These are phyloP conservation scores for Penium margaritaceum DNA, from an alignment of 139 green algal genomes.

Conservation along the genomic window DNA sequence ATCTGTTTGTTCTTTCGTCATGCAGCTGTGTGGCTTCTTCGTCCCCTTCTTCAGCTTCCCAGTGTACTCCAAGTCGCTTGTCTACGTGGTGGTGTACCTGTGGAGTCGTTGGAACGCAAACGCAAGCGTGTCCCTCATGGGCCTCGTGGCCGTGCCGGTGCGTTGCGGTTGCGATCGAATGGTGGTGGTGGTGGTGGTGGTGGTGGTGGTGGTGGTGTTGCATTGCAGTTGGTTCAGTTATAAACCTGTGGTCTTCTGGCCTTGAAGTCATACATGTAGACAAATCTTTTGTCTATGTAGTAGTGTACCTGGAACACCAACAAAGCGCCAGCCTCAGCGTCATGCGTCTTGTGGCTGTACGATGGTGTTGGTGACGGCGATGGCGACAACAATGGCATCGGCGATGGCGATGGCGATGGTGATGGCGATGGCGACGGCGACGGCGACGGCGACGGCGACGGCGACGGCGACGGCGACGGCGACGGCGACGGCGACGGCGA, in stretches of 20 bases:
- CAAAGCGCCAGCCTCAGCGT: no score
- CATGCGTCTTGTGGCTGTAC: no score
- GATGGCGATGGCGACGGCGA: conserved; percentile 18
- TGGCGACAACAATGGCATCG: conserved; percentile 7
- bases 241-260: neutral
- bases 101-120: conserved; percentile 58
- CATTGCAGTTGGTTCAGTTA: neutral
- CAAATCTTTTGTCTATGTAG: neutral
- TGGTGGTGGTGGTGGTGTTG: no score
- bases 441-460: conserved; percentile 15
- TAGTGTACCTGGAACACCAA: no score
- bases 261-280: neutral
- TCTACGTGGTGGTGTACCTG: conserved; percentile 61
- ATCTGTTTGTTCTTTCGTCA: no score
- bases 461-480: conserved; percentile 5
- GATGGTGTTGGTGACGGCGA: conserved; percentile 24
- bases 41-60: no score
- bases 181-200: no score
- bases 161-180: no score
- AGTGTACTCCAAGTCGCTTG: no score
- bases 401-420: conserved; percentile 15
- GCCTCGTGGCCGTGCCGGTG: conserved; percentile 54
- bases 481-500: conserved; percentile 10
- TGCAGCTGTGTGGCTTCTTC: no score
- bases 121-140: conserved; percentile 54